A percentile compares a stretch with the other conserved stretches of the same genome.
phyloP scores from a whole-genome alignment of 176 grass and related monocot genomes.

The Oryza officinalis region DNA sequence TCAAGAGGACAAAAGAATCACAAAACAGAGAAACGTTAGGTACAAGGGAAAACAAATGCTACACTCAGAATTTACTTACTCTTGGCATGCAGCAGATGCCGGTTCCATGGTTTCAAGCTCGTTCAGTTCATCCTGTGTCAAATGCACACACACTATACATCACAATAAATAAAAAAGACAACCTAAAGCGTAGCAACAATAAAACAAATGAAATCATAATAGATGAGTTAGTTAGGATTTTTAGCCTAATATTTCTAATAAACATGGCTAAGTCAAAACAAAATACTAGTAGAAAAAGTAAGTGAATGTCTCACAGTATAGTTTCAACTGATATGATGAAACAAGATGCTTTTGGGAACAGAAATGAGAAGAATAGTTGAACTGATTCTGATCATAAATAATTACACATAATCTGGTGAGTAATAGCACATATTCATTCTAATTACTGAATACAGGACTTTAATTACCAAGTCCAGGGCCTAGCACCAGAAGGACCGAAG shows the following conservation, averaged over 20 bases:
- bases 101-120: constrained; percentile 82
- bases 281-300: too few species aligned
- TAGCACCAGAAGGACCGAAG: neutral
- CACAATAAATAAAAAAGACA: neutral
- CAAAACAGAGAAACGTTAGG: neutral
- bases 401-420: neutral
- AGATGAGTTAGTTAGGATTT: neutral
- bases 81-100: constrained; percentile 78
- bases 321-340: neutral
- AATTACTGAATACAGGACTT: neutral
- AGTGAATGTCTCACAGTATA: too few species aligned
- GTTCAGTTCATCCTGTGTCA: constrained; percentile 69
- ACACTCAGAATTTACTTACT: constrained; percentile 60
- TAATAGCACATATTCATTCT: neutral
- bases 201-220: too few species aligned
- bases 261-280: neutral
- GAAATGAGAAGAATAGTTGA: too few species aligned
- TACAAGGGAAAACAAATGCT: constrained; percentile 13
- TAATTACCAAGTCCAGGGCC: neutral
- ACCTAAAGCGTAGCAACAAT: neutral
- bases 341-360: neutral
- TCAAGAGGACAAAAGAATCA: constrained; percentile 22
- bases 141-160: constrained; percentile 9
- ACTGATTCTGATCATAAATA: too few species aligned
- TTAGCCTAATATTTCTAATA: constrained; percentile 15